Percentiles rank a stretch among this genome's conserved stretches.
Conservation (phyloP, 257 asterid species). For the Cordia subcordata region DNA sequence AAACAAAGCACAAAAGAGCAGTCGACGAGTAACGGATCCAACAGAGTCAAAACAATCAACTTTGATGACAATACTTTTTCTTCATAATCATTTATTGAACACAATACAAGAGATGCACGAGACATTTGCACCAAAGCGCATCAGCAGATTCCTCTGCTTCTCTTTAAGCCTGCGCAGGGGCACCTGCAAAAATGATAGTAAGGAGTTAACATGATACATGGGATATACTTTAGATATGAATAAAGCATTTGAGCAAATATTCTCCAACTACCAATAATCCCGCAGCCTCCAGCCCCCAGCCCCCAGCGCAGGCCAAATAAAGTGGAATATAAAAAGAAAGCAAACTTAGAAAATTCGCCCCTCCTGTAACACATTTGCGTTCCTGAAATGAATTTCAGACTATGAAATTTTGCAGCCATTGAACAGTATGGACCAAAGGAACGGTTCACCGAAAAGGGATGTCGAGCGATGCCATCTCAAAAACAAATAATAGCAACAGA, state of each 20-base stretch:
- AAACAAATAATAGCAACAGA: no score
- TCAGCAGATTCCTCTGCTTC: not conserved
- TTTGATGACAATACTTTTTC: not conserved
- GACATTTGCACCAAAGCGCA: not conserved
- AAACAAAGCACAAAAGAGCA: not conserved
- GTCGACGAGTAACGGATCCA: no score
- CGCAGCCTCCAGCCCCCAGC: no score
- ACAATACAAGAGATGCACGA: not conserved
- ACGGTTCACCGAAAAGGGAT: not conserved
- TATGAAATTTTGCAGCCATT: no score
- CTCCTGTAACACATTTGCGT: no score
- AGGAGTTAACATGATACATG: not conserved
- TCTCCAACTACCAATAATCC: no score
- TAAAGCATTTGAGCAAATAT: not conserved
- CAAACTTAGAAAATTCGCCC: no score
- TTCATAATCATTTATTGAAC: slow-evolving; percentile 3
- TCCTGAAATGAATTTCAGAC: no score
- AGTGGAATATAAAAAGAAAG: no score
- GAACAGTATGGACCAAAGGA: no score
- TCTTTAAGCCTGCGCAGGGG: not conserved
- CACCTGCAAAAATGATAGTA: slow-evolving; percentile 1
- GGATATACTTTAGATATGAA: not conserved
- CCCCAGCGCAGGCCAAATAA: no score
- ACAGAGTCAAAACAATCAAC: not conserved
- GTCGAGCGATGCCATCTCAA: no score